Percentiles rank a stretch among this genome's conserved stretches.
Evolutionary conservation across 176 grass and related monocot genomes (phyloP).

Genomic region (Bothriochloa decipiens): DNA sequence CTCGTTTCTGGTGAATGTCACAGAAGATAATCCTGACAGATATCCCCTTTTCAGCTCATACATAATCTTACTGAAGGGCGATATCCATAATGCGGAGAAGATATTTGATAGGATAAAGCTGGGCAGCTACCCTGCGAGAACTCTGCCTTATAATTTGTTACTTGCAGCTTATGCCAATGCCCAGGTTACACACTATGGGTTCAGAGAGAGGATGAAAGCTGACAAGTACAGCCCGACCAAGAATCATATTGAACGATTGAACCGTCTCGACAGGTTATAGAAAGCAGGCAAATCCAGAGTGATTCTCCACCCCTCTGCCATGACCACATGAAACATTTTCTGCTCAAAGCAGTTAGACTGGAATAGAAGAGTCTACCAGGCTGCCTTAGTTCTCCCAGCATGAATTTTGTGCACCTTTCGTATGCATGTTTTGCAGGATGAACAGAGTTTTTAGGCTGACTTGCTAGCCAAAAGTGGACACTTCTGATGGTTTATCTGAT

Average conservation of each 20-base stretch:
- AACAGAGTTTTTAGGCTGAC: neutral
- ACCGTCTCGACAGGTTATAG: conserved; percentile 37
- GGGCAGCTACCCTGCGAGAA: conserved; percentile 38
- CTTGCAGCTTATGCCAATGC: conserved; percentile 74
- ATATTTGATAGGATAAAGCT: conserved; percentile 63
- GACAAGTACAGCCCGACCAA: conserved; percentile 47
- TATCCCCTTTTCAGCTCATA: conserved; percentile 55
- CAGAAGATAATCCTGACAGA: conserved; percentile 49
- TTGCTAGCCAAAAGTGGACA: neutral
- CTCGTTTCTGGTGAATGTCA: conserved; percentile 58
- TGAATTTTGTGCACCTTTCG: neutral
- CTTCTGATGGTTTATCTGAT: neutral
- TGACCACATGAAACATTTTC: neutral
- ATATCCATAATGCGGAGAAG: conserved; percentile 75
- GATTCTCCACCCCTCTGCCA: neutral
- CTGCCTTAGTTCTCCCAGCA: neutral
- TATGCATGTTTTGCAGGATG: neutral
- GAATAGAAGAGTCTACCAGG: neutral
- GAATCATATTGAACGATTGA: conserved; percentile 26
- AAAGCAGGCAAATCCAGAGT: conserved; percentile 40
- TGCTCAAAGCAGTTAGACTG: conserved; percentile 32
- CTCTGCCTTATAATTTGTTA: conserved; percentile 55
- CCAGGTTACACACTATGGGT: conserved; percentile 57
- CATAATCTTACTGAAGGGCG: conserved; percentile 59
- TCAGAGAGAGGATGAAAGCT: conserved; percentile 69